Evolutionary conservation across 176 grass and related monocot species (phyloP), one percentile per base, ranked within the genome.

Genomic region (Pontederia paniculata): DNA sequence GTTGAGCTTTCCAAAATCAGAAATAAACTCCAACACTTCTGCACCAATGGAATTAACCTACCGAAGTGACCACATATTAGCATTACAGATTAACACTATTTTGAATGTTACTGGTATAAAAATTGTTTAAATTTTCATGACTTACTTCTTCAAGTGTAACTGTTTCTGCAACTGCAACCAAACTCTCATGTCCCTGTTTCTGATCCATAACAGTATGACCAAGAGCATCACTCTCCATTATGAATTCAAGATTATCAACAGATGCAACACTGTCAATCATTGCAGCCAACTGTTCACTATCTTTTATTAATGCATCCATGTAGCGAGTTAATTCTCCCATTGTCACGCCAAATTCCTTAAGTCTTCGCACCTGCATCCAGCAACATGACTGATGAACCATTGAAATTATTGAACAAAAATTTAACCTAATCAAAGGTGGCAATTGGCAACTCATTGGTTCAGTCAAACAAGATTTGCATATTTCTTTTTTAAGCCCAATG

Each of bases 171-270:
- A 98, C 93, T 13, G 62, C 83, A 79, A 98, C 69, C 75, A 98
- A 79, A 73, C 86, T 90, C 50, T 88, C 86, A 63, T 98, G 77
- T 45, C 86, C 86, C 77, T 90, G 86, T 66, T 65, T 74, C 60
- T 98, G 93, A 82, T 98, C 93, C 93, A 98, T 98, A 59, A 98
- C 83, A 53, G 93, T 98, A 69, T 98, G 93, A 62, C 83, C 75
- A 65, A 98, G 84, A 74, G 93, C 83, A 84, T 98, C 93, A 65
- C 86, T 98, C 65, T 98, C 93, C 93, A 98, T 98, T 67, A 98
- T 88, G 58, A 98, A 98, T 60, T 98, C 83, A 63, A 98, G 82
- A 71, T 98, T 98, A 66, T 91, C 93, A 28, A 98, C 79, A 3
- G 93, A 98, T 17, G 93, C 83, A 62, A 98, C 88, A 81, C 81